Base-by-base conservation (phyloP, 495 filamentous ascomycete genomes). In the Baudoinia panamericana region DNA sequence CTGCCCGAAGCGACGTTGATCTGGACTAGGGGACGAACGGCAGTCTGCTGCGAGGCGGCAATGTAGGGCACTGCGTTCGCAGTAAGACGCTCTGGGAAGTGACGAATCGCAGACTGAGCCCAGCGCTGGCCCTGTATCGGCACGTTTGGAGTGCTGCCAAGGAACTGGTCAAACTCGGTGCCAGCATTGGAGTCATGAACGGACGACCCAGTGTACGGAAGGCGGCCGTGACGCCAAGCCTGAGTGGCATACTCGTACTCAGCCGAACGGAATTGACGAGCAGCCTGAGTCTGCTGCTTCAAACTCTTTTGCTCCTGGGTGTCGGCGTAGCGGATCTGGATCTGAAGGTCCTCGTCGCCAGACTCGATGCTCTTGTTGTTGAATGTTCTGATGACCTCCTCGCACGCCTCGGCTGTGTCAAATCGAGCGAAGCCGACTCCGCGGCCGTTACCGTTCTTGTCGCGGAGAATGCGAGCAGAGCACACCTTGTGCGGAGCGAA, bases 351-450 rank as follows among this genome's bases (percentile, higher is more conserved):
- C 28, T 79, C 75, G 36, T 76, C 78, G 50, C 80, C 69, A 34
- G 69, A 71, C 46, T 76, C 64, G 39, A 63, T 56, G 7, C 57
- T 54, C 40, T 71, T 75, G 34, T 82, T 82, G 62, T 93, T 80
- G 62, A 81, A 99, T 27, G 82, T 77, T 43, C 63, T 61, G 59
- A 99, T 79, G 39, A 96, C 73, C 39, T 79, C 72, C 48, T 95
- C 84, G 43, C 90, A 95, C 39, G 84, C 71, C 0, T 88, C 80
- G 24, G 84, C 90, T 42, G 66, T 71, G 55, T 93, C 84, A 53
- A 99, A 99, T 1, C 88, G 76, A 56, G 90, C 92, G 63, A 99
- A 99, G 19, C 90, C 90, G 45, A 96, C 90, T 56, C 92, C 88
- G 55, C 90, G 88, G 60, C 88, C 93, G 42, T 86, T 78, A 39